Percentiles rank a stretch among this genome's conserved stretches.
Conservation (phyloP, 176 grass and related monocot species). For the Otatea glauca region DNA sequence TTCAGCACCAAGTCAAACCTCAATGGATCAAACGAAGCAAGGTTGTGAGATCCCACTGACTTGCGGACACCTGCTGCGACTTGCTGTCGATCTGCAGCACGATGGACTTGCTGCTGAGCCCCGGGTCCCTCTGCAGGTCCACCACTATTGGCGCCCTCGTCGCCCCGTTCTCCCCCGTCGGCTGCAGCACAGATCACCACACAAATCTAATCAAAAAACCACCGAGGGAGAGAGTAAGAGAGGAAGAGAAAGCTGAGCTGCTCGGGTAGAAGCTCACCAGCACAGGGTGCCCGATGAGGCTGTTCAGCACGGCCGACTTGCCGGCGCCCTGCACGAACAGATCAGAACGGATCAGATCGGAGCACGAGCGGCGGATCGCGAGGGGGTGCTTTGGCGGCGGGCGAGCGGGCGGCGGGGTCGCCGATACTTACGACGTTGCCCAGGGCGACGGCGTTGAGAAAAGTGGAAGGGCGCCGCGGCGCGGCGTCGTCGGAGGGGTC, state of each 20-base stretch:
- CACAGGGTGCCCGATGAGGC: conserved; percentile 89
- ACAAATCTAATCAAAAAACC: conserved; percentile 37
- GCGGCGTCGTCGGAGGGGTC: conserved; percentile 69
- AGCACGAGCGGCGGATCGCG: conserved; percentile 30
- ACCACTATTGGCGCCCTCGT: conserved; percentile 85
- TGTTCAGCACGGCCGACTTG: conserved; percentile 92
- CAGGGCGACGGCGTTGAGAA: conserved; percentile 87
- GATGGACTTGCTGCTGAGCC: conserved; percentile 82
- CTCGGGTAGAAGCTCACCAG: conserved; percentile 53
- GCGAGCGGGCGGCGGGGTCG: neutral
- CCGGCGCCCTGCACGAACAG: conserved; percentile 68
- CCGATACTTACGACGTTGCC: conserved; percentile 82
- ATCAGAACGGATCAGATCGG: conserved; percentile 49
- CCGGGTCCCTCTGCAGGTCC: conserved; percentile 79
- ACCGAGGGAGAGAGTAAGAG: neutral
- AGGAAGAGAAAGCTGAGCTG: neutral
- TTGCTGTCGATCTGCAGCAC: conserved; percentile 92
- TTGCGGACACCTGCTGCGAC: conserved; percentile 89
- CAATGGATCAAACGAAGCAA: neutral
- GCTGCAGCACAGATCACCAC: conserved; percentile 51
- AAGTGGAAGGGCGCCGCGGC: conserved; percentile 68
- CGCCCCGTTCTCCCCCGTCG: conserved; percentile 95
- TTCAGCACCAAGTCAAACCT: neutral
- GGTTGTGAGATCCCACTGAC: conserved; percentile 57
- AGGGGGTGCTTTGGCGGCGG: conserved; percentile 30